Evolutionary conservation across 176 grass and related monocot genomes (phyloP), one percentile per base, ranked within the genome.

Genomic region (Avena atlantica): DNA sequence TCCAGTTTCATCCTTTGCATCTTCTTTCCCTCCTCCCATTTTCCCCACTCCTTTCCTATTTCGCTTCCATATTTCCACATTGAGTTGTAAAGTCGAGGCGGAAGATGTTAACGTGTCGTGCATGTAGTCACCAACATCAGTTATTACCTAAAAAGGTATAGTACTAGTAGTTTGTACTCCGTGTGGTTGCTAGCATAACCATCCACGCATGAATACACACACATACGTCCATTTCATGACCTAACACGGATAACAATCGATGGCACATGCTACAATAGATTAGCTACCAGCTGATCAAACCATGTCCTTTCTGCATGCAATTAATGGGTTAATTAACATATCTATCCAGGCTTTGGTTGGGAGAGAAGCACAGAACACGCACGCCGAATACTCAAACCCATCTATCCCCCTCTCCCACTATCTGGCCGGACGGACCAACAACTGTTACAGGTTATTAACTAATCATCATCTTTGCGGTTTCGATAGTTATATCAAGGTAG

Each of bases 341-440:
- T 40, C 48, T 74, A 21, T 21, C 36, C 11, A 23, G 19, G 70
- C 10, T 1, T 74, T 4, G 40, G 70, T 55, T 76, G 15, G 74
- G 49, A 16, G 15, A 6, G 40, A 42, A 12, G 74, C 49, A 49
- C 5, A 63, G 10, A 27, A 12, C 60, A 63, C 60, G 23, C 60
- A 55, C 74, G 8, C 49, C 8, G 24, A 66, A 66, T 76, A 76
- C 24, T 11, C 74, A 19, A 56, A 19, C 1, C 13, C 0, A 55
- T 27, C 25, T 3, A 50, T 34, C 24, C 53, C 3, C 53, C 50
- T 55, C 74, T 76, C 74, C 74, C 74, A 76, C 50, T 76, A 76
- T 76, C 49, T 76, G 74, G 74, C 49, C 8, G 15, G 25, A 29
- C 50, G 16, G 15, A 34, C 16, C 51, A 75, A 52, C 72, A 75